Evolutionary conservation across 495 filamentous ascomycete genomes (phyloP).

Genomic region (Annulohypoxylon bovei): DNA sequence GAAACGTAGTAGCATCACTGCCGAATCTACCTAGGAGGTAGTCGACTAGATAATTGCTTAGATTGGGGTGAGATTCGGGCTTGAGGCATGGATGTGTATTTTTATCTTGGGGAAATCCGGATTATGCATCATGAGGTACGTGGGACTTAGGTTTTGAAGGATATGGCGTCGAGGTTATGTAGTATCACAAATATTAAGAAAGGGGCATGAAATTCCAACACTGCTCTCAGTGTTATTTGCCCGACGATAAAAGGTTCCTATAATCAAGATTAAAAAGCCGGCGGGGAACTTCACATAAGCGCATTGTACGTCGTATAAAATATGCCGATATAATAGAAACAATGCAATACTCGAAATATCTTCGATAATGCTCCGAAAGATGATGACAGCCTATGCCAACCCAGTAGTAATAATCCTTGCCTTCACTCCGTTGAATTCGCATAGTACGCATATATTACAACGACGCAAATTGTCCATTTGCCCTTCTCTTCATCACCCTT

Average conservation of each 20-base stretch:
- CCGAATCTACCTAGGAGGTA: conserved; percentile 37
- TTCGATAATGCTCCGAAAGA: conserved; percentile 26
- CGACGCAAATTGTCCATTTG: conserved; percentile 12
- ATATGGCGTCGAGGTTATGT: conserved; percentile 17
- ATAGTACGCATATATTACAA: conserved; percentile 35
- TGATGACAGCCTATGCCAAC: conserved; percentile 39
- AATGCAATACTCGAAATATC: conserved; percentile 8
- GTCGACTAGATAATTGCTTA: conserved; percentile 16
- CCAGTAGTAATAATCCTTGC: conserved; percentile 14
- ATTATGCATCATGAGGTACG: conserved; percentile 12
- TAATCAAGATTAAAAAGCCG: neutral
- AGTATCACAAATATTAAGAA: neutral
- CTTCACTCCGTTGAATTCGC: conserved; percentile 31
- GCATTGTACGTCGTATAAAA: neutral
- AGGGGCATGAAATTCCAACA: neutral
- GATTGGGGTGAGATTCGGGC: neutral
- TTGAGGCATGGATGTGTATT: conserved; percentile 29
- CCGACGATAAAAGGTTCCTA: neutral
- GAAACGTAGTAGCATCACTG: conserved; percentile 30
- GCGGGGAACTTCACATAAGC: neutral
- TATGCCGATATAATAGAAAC: neutral
- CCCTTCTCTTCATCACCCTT: neutral
- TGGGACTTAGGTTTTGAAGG: neutral
- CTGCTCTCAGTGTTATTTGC: neutral
- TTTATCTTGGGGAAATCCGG: conserved; percentile 8